Percentiles rank a stretch among this genome's conserved stretches.
phyloP scores from a whole-genome alignment of 768 basidiomycete genomes.

The Boletus sensibilis region DNA sequence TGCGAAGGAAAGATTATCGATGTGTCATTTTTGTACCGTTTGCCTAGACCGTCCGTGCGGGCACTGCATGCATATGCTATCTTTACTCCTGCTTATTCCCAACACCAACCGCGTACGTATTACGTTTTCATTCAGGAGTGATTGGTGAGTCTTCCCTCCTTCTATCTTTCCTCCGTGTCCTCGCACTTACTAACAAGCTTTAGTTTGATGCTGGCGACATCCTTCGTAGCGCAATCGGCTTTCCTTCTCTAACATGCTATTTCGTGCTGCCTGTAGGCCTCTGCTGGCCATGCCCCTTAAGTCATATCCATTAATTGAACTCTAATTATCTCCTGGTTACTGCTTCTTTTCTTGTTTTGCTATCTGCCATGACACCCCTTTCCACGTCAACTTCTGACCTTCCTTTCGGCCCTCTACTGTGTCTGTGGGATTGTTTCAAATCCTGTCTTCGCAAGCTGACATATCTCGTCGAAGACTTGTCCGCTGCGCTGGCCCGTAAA shows the following conservation, averaged over 20 bases:
- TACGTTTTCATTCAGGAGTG: slow-evolving; percentile 24
- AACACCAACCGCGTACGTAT: slow-evolving; percentile 13
- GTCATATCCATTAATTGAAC: slow-evolving; percentile 31
- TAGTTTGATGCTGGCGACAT: slow-evolving; percentile 14
- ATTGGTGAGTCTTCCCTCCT: slow-evolving; percentile 13
- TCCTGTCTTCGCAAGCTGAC: neutral
- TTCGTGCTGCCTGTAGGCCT: slow-evolving; percentile 7
- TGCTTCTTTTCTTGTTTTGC: slow-evolving; percentile 3
- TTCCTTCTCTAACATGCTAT: slow-evolving; percentile 6
- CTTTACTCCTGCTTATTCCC: slow-evolving; percentile 22
- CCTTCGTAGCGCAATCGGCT: neutral
- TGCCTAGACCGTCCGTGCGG: slow-evolving; percentile 10
- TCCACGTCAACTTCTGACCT: slow-evolving; percentile 7
- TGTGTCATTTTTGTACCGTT: slow-evolving; percentile 15
- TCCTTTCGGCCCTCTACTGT: neutral
- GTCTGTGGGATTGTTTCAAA: slow-evolving; percentile 9
- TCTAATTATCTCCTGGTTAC: slow-evolving; percentile 10
- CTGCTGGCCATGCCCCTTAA: slow-evolving; percentile 16
- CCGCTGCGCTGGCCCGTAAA: neutral
- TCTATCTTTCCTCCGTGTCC: slow-evolving; percentile 9
- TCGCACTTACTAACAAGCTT: slow-evolving; percentile 16
- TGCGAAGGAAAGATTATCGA: slow-evolving; percentile 15
- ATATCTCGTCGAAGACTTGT: neutral
- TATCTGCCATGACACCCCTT: neutral
- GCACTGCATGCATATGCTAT: slow-evolving; percentile 25